phyloP scores from a whole-genome alignment of 2,329 filamentous ascomycete genomes.

The Pseudopyrenochaeta lycopersici region DNA sequence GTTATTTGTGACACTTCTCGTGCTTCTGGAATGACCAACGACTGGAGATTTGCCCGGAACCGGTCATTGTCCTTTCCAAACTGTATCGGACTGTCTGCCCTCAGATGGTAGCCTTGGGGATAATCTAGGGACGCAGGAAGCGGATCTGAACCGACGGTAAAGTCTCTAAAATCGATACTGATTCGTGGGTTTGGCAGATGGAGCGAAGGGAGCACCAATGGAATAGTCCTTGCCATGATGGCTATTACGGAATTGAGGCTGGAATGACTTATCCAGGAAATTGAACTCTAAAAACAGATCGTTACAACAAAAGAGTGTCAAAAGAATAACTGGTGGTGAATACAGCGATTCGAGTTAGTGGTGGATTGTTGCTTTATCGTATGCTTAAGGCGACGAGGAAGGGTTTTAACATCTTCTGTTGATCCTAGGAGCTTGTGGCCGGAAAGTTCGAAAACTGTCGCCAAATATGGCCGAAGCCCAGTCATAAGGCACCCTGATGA shows the following conservation, averaged over 20 bases:
- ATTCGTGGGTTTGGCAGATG: slow-evolving; percentile 32
- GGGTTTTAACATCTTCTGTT: not conserved
- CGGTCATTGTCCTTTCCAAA: not conserved
- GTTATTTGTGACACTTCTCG: not conserved
- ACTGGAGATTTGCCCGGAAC: not conserved
- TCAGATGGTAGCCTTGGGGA: slow-evolving; percentile 8
- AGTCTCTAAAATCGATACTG: slow-evolving; percentile 30
- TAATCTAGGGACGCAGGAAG: slow-evolving; percentile 9
- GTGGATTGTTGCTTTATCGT: not conserved
- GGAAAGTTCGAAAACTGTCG: slow-evolving; percentile 11
- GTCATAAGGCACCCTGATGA: slow-evolving; percentile 2
- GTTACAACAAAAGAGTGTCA: slow-evolving; percentile 6
- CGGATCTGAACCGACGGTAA: slow-evolving; percentile 13
- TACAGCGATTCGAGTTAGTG: no score
- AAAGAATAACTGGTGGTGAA: not conserved
- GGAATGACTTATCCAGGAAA: not conserved
- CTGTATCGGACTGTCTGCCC: slow-evolving; percentile 12
- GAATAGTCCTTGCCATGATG: slow-evolving; percentile 23
- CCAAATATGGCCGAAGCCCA: slow-evolving; percentile 1
- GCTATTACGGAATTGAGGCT: not conserved
- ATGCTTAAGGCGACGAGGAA: not conserved
- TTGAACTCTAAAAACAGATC: not conserved
- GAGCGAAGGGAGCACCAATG: slow-evolving; percentile 26
- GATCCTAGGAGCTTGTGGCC: slow-evolving; percentile 9
- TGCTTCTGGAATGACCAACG: not conserved